phyloP scores from a whole-genome alignment of 805 yeast genomes.

The Metschnikowia baotianmanensis region DNA sequence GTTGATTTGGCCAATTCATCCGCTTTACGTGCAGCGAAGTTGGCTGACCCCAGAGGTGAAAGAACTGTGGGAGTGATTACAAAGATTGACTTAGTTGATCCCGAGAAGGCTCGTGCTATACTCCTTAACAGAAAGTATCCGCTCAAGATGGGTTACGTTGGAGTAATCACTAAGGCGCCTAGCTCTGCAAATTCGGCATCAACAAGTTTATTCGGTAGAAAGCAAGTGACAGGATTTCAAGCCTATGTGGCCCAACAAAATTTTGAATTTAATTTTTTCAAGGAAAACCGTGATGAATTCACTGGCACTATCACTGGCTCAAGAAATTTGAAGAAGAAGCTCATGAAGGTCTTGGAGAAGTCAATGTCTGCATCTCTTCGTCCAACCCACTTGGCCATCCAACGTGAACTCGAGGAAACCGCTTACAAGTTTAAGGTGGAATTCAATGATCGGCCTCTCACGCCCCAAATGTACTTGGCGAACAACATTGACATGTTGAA shows the following conservation, averaged over 20 bases:
- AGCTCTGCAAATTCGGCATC: conserved; percentile 26
- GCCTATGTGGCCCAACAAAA: conserved; percentile 67
- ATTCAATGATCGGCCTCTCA: conserved; percentile 88
- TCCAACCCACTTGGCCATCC: conserved; percentile 83
- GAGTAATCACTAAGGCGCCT: conserved; percentile 89
- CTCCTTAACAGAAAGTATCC: conserved; percentile 83
- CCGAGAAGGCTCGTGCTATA: conserved; percentile 64
- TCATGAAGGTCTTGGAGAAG: conserved; percentile 82
- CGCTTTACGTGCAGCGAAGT: conserved; percentile 85
- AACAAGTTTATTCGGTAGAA: conserved; percentile 46
- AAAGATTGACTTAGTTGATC: conserved; percentile 84
- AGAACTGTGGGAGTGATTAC: conserved; percentile 97
- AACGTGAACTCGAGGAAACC: conserved; percentile 90
- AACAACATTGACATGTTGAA: conserved; percentile 87
- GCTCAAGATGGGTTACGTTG: conserved; percentile 93
- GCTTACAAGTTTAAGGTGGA: conserved; percentile 92
- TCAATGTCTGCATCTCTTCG: conserved; percentile 87
- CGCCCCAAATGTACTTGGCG: conserved; percentile 92
- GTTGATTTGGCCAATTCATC: conserved; percentile 96
- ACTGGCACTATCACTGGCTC: conserved; percentile 73
- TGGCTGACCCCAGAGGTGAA: conserved; percentile 91
- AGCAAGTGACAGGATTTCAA: conserved; percentile 48
- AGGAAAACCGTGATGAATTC: conserved; percentile 57
- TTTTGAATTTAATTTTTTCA: conserved; percentile 57
- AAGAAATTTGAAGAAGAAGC: conserved; percentile 66